A percentile compares a stretch with the other conserved stretches of the same genome.
Evolutionary conservation across 768 basidiomycete species (phyloP).

Genomic region (Russula emetica): DNA sequence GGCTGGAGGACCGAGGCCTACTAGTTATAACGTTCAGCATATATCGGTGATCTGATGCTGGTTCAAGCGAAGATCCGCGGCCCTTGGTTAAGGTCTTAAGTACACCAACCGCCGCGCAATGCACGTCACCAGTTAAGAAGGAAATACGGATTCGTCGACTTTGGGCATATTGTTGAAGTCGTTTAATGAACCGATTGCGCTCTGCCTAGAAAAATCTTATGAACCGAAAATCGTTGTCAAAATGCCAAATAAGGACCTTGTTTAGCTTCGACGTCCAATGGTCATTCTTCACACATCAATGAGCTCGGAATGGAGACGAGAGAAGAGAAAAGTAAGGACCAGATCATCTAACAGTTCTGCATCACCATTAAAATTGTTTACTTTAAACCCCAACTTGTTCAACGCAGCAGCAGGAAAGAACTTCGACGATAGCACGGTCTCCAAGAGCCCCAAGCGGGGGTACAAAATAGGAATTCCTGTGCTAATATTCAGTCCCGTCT

Average conservation of each 20-base stretch:
- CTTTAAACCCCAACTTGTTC: constrained; percentile 64
- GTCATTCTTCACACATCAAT: constrained; percentile 55
- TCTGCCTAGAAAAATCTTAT: constrained; percentile 56
- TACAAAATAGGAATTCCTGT: constrained; percentile 81
- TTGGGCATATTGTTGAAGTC: constrained; percentile 69
- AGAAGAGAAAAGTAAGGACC: constrained; percentile 37
- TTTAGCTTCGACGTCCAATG: constrained; percentile 85
- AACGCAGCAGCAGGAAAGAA: constrained; percentile 79
- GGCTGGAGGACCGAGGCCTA: constrained; percentile 35
- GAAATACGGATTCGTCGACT: constrained; percentile 66
- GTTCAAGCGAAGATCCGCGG: constrained; percentile 47
- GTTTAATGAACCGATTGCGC: constrained; percentile 82
- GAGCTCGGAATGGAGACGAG: constrained; percentile 9
- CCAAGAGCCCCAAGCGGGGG: constrained; percentile 89
- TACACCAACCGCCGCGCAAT: constrained; percentile 80
- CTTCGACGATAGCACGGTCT: constrained; percentile 70
- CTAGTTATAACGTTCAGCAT: constrained; percentile 89
- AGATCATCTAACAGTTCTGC: constrained; percentile 93
- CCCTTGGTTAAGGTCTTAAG: constrained; percentile 54
- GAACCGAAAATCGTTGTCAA: constrained; percentile 1
- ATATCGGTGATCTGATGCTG: constrained; percentile 68
- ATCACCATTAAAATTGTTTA: constrained; percentile 88
- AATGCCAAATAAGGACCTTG: constrained; percentile 46
- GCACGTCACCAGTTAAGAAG: constrained; percentile 91
- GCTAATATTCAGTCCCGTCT: constrained; percentile 8